These are phyloP conservation scores for Aspergillus sp. DNA, from an alignment of 2,329 filamentous ascomycete species.

Conservation along the genomic window DNA sequence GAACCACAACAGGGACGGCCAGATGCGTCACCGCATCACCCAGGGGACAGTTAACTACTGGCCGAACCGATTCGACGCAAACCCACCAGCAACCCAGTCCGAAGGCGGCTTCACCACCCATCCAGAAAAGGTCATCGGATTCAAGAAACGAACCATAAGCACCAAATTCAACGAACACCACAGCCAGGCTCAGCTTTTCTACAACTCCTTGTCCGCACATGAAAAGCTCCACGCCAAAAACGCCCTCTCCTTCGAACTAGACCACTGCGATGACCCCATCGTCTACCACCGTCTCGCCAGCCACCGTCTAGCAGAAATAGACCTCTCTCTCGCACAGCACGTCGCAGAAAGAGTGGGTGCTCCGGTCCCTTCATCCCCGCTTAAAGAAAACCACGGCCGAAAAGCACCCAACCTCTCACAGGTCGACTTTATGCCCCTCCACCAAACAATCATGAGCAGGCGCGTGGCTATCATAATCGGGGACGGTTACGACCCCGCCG, in stretches of 20 bases:
- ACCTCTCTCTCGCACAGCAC: slow-evolving; percentile 62
- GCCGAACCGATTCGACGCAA: slow-evolving; percentile 65
- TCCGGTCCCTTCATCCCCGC: slow-evolving; percentile 50
- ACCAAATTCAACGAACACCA: slow-evolving; percentile 42
- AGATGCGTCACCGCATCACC: slow-evolving; percentile 66
- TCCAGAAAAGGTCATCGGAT: slow-evolving; percentile 59
- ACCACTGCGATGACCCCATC: slow-evolving; percentile 66
- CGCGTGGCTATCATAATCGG: slow-evolving; percentile 71
- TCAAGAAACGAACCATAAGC: slow-evolving; percentile 56
- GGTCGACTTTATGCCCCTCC: slow-evolving; percentile 58
- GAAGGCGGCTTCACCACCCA: slow-evolving; percentile 69
- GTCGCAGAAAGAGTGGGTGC: slow-evolving; percentile 70
- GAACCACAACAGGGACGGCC: slow-evolving; percentile 73
- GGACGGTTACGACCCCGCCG: slow-evolving; percentile 66
- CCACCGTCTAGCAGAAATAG: slow-evolving; percentile 66
- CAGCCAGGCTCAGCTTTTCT: slow-evolving; percentile 35
- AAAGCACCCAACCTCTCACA: slow-evolving; percentile 61
- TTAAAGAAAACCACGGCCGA: slow-evolving; percentile 61
- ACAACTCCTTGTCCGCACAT: slow-evolving; percentile 29
- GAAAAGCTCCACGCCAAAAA: slow-evolving; percentile 32
- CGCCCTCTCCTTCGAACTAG: slow-evolving; percentile 35
- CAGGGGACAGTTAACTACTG: slow-evolving; percentile 74
- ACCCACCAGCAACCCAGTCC: slow-evolving; percentile 56
- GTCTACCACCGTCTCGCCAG: slow-evolving; percentile 69
- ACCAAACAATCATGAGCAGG: slow-evolving; percentile 65